These are phyloP conservation scores for Aspergillus sp. DNA, from an alignment of 2,329 filamentous ascomycete species.

Conservation along the genomic window DNA sequence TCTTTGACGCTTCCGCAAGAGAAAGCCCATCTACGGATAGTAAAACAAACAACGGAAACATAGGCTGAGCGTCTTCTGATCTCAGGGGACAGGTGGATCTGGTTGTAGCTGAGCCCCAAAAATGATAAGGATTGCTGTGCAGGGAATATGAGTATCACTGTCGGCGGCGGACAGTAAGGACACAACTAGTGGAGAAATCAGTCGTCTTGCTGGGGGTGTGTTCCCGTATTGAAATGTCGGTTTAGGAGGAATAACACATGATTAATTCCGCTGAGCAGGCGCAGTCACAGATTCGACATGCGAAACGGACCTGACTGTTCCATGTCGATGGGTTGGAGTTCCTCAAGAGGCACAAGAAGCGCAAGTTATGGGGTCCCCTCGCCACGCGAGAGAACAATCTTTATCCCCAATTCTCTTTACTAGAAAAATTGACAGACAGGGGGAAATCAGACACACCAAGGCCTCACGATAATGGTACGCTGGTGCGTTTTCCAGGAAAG, in stretches of 20 bases:
- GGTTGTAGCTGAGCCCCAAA: background rate
- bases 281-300: background rate
- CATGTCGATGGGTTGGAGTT: background rate
- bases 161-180: background rate
- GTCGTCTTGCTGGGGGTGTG: background rate
- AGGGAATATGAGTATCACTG: background rate
- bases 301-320: background rate
- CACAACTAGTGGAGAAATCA: background rate
- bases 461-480: background rate
- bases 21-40: constrained; percentile 39
- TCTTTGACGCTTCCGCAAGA: constrained; percentile 16
- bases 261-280: background rate
- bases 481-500: background rate
- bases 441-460: constrained; percentile 3
- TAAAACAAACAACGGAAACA: constrained; percentile 13
- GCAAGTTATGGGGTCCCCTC: background rate
- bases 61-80: background rate
- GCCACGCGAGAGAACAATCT: background rate
- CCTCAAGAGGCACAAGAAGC: background rate
- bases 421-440: constrained; percentile 5
- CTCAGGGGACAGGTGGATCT: background rate
- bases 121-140: background rate
- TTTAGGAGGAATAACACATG: background rate
- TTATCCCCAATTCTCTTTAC: constrained; percentile 7
- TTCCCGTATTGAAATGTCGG: background rate